Percentiles rank a stretch among this genome's conserved stretches.
Conservation (phyloP, 2,329 filamentous ascomycete genomes). For the Byssothecium circinans region DNA sequence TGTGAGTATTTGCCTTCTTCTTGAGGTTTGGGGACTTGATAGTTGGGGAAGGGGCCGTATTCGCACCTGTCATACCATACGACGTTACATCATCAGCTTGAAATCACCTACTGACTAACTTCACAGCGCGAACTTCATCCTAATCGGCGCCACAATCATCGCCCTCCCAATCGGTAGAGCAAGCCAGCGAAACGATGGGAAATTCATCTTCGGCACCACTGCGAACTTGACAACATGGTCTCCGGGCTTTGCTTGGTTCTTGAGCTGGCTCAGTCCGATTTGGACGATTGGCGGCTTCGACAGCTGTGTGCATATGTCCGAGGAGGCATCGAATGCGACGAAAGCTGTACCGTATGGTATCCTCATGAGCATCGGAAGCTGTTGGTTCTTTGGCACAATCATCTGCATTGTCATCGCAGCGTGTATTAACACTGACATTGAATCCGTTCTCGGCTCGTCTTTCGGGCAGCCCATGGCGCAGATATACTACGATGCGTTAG, state of each 20-base stretch:
- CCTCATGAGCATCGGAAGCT: conserved; percentile 49
- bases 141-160: conserved; percentile 60
- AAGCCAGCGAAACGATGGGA: conserved; percentile 23
- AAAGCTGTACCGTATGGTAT: conserved; percentile 63
- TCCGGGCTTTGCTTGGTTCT: conserved; percentile 57
- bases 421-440: conserved; percentile 58
- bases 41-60: no score
- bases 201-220: conserved; percentile 59
- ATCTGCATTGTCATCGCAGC: conserved; percentile 61
- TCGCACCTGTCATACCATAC: no score
- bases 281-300: conserved; percentile 55
- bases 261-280: conserved; percentile 63
- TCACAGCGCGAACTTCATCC: conserved; percentile 53
- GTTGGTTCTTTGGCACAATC: conserved; percentile 61
- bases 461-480: conserved; percentile 65
- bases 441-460: conserved; percentile 49
- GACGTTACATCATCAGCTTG: no score
- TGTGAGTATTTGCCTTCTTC: conserved; percentile 13
- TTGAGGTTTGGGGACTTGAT: no score
- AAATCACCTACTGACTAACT: no score
- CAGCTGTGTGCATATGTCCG: conserved; percentile 54
- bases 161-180: conserved; percentile 28
- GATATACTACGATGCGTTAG: conserved; percentile 63
- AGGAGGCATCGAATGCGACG: conserved; percentile 63
- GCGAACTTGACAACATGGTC: conserved; percentile 61